phyloP scores from a whole-genome alignment of 1,284 basidiomycete genomes.

The Pterula multifida region DNA sequence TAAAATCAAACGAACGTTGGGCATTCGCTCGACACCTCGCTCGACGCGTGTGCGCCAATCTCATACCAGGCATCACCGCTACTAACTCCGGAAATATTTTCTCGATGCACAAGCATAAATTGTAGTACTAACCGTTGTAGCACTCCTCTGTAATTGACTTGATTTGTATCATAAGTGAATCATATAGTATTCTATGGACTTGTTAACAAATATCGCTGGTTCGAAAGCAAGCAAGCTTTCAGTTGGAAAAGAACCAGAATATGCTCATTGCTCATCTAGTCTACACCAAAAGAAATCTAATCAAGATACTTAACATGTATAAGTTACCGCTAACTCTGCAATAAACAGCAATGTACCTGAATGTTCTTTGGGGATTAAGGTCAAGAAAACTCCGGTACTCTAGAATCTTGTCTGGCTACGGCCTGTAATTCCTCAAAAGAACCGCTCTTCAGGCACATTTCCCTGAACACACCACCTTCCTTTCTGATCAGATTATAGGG shows the following conservation, averaged over 20 bases:
- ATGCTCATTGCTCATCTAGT: too few relatives aligned
- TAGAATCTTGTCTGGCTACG: not conserved
- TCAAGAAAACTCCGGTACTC: not conserved
- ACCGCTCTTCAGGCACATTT: conserved; percentile 53
- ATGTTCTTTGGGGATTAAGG: not conserved
- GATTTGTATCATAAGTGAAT: too few relatives aligned
- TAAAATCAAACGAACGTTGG: conserved; percentile 35
- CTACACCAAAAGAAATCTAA: too few relatives aligned
- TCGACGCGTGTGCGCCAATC: conserved; percentile 1
- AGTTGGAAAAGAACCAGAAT: too few relatives aligned
- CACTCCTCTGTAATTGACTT: too few relatives aligned
- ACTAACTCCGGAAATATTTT: too few relatives aligned
- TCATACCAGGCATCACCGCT: not conserved
- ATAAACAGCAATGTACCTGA: not conserved
- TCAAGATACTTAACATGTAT: not conserved
- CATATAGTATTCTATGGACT: too few relatives aligned
- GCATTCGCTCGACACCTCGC: conserved; percentile 33
- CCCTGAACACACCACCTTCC: conserved; percentile 49
- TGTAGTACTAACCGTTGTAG: too few relatives aligned
- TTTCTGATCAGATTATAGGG: conserved; percentile 50
- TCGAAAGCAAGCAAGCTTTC: too few relatives aligned
- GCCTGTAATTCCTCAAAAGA: not conserved
- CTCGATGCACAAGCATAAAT: too few relatives aligned
- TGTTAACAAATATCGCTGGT: too few relatives aligned
- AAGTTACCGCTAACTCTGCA: not conserved